A percentile compares a stretch with the other conserved stretches of the same genome.
phyloP scores from a whole-genome alignment of 2,329 filamentous ascomycete genomes.

The Colletotrichum zoysiae region DNA sequence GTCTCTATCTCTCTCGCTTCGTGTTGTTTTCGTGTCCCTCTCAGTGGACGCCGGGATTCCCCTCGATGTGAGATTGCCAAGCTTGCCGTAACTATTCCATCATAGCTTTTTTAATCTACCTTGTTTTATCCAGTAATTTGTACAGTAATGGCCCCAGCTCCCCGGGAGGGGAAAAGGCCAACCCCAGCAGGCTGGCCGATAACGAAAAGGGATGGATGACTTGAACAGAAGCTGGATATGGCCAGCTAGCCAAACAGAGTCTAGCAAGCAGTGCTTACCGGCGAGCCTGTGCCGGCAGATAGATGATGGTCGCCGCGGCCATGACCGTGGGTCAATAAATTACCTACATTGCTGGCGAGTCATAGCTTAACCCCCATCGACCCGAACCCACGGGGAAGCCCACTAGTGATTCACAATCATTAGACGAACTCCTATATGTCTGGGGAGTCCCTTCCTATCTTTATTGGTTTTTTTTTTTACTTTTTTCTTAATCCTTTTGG shows the following conservation, averaged over 20 bases:
- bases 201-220: background rate
- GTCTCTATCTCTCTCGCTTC: background rate
- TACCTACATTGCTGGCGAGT: background rate
- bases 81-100: background rate
- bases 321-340: background rate
- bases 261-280: constrained; percentile 5
- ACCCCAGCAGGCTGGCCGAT: background rate
- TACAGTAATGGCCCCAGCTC: background rate
- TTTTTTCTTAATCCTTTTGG: no score
- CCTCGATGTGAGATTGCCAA: background rate
- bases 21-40: background rate
- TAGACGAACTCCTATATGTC: constrained; percentile 10
- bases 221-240: background rate
- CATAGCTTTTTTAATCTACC: background rate
- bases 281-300: background rate
- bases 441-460: background rate
- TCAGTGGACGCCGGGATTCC: background rate
- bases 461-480: background rate
- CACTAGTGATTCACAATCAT: background rate
- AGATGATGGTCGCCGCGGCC: background rate
- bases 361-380: background rate
- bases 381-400: constrained; percentile 6
- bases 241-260: background rate
- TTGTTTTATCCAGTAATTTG: background rate
- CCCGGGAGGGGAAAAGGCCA: background rate